Evolutionary conservation across 148 eudicot species (phyloP).

Genomic region (Amaranthus cruentus): DNA sequence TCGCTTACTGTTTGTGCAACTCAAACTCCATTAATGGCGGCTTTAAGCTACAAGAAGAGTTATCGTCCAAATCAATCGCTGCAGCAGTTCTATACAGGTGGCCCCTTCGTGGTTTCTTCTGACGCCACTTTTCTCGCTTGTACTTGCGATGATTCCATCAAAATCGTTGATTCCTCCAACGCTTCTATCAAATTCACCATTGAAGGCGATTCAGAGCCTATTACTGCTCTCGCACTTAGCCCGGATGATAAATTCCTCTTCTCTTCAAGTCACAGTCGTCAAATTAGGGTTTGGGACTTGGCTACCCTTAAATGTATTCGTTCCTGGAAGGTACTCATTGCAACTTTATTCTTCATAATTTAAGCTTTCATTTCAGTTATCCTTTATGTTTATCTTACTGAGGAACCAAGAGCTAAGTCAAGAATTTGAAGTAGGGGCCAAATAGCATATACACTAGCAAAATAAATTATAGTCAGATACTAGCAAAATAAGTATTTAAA

Average conservation of each 20-base stretch:
- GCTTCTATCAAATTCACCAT: constrained; percentile 64
- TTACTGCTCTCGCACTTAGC: constrained; percentile 67
- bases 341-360: background rate
- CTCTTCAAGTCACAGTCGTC: constrained; percentile 69
- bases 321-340: constrained; percentile 73
- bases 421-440: too few relatives aligned
- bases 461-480: too few relatives aligned
- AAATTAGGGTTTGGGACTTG: constrained; percentile 92
- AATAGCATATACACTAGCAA: too few relatives aligned
- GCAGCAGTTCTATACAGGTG: constrained; percentile 85
- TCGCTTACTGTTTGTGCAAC: background rate
- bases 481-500: too few relatives aligned
- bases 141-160: constrained; percentile 70
- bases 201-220: constrained; percentile 69
- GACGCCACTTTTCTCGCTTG: constrained; percentile 75
- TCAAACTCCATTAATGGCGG: constrained; percentile 44
- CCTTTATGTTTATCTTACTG: background rate
- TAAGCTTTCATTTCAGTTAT: background rate
- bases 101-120: constrained; percentile 67
- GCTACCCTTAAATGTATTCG: constrained; percentile 65
- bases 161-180: constrained; percentile 66
- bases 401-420: too few relatives aligned
- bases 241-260: constrained; percentile 64
- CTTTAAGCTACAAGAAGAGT: constrained; percentile 56
- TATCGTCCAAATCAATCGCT: constrained; percentile 58